Conservation (phyloP, 2,329 filamentous ascomycete genomes). For the Phoma sp. region DNA sequence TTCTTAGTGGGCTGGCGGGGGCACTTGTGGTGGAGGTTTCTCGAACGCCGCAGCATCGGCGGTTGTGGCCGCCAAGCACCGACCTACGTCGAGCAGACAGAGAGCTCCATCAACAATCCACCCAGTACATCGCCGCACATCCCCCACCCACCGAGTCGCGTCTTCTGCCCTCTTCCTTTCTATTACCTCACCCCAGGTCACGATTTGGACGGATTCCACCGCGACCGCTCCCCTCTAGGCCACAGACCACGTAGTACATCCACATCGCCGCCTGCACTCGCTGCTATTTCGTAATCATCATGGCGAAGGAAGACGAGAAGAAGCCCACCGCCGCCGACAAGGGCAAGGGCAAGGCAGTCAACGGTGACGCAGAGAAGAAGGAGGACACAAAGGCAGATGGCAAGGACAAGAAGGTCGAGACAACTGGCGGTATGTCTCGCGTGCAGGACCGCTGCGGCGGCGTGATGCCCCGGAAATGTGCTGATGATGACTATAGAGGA, state of each 20-base stretch:
- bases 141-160: slow-evolving; percentile 20
- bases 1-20: slow-evolving; percentile 11
- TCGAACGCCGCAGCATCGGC: slow-evolving; percentile 21
- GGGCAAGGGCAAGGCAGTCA: slow-evolving; percentile 91
- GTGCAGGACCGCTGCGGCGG: slow-evolving; percentile 19
- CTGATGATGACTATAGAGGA: slow-evolving; percentile 70
- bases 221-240: slow-evolving; percentile 21
- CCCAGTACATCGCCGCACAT: slow-evolving; percentile 26
- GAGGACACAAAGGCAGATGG: slow-evolving; percentile 72
- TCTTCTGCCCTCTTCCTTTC: slow-evolving; percentile 5
- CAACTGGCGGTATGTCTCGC: slow-evolving; percentile 60
- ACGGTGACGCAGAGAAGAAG: slow-evolving; percentile 67
- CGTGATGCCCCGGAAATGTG: slow-evolving; percentile 24
- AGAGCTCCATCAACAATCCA: slow-evolving; percentile 43
- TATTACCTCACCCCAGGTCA: slow-evolving; percentile 2
- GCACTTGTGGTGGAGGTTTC: slow-evolving; percentile 36
- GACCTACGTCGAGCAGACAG: slow-evolving; percentile 18
- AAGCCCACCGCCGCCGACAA: slow-evolving; percentile 85
- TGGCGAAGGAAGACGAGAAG: slow-evolving; percentile 94
- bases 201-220: slow-evolving; percentile 12
- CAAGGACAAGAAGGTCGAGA: slow-evolving; percentile 76
- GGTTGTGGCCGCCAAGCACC: slow-evolving; percentile 14
- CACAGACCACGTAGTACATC: slow-evolving; percentile 11
- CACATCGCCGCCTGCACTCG: slow-evolving; percentile 46
- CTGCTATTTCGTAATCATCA: slow-evolving; percentile 56